Evolutionary conservation across 805 yeast genomes (phyloP).

Genomic region (Jamesozyma piceae): DNA sequence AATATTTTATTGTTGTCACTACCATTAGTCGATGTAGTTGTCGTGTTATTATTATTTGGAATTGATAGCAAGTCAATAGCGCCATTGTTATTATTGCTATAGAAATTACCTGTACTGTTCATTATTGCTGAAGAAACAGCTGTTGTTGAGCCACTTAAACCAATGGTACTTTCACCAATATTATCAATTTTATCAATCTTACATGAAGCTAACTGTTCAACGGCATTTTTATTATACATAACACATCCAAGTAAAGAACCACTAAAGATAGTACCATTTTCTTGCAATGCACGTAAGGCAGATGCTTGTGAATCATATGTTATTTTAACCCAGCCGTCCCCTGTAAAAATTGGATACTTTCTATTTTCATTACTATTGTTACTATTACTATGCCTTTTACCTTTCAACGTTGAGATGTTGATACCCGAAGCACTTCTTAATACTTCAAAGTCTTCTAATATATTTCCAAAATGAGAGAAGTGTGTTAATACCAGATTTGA

Average conservation of each 20-base stretch:
- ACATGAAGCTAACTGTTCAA: constrained; percentile 47
- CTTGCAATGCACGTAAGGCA: constrained; percentile 76
- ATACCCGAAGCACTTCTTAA: constrained; percentile 29
- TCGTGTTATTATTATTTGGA: not conserved
- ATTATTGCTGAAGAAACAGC: not conserved
- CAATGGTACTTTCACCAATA: constrained; percentile 15
- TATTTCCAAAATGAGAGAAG: constrained; percentile 70
- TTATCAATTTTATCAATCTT: constrained; percentile 26
- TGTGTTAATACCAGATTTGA: constrained; percentile 59
- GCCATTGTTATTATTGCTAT: not conserved
- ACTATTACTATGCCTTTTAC: constrained; percentile 3
- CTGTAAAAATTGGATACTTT: constrained; percentile 65
- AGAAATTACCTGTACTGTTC: not conserved
- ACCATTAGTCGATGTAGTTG: not conserved
- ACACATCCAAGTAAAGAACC: constrained; percentile 59
- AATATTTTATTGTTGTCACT: not conserved
- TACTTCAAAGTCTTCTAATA: constrained; percentile 63
- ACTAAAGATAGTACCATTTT: constrained; percentile 64
- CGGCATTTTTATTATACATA: constrained; percentile 52
- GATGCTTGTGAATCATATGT: constrained; percentile 69
- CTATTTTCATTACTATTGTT: constrained; percentile 11
- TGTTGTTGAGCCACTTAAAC: not conserved
- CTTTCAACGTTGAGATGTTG: constrained; percentile 21
- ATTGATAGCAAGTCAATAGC: not conserved
- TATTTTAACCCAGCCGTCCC: constrained; percentile 83